phyloP scores from a whole-genome alignment of 1,284 basidiomycete genomes.

The Apiotrichum sp. region DNA sequence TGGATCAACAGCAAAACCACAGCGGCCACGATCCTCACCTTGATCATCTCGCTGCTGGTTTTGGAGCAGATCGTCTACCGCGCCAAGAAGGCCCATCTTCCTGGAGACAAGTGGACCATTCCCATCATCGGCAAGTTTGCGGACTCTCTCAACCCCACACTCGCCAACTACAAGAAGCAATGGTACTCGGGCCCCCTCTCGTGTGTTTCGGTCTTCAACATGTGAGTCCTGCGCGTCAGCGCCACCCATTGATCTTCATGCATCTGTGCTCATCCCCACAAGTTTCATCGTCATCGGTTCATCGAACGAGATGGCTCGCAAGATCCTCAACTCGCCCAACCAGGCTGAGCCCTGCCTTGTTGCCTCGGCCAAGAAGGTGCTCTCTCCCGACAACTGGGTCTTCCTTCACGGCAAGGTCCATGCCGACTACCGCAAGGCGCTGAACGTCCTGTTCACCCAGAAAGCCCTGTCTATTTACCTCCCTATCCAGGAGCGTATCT shows the following conservation, averaged over 20 bases:
- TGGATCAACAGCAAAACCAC: constrained; percentile 36
- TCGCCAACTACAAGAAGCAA: constrained; percentile 82
- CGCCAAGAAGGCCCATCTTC: constrained; percentile 76
- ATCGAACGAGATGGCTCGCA: constrained; percentile 80
- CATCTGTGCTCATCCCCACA: neutral
- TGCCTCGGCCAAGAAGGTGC: constrained; percentile 81
- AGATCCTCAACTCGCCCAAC: constrained; percentile 84
- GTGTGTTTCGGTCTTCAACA: constrained; percentile 89
- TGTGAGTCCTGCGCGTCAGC: constrained; percentile 54
- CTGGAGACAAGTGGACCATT: constrained; percentile 84
- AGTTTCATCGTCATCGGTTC: constrained; percentile 97
- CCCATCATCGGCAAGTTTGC: constrained; percentile 89
- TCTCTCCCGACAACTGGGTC: constrained; percentile 92
- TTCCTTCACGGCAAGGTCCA: constrained; percentile 92
- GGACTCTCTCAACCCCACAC: constrained; percentile 77
- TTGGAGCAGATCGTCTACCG: constrained; percentile 70
- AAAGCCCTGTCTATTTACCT: constrained; percentile 89
- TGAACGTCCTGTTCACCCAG: constrained; percentile 91
- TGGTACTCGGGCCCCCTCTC: constrained; percentile 81
- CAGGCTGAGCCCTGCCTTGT: constrained; percentile 92
- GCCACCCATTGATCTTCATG: neutral
- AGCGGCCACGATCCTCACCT: constrained; percentile 38
- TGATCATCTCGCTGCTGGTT: constrained; percentile 43
- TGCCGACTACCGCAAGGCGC: constrained; percentile 85
- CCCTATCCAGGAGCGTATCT: constrained; percentile 75